phyloP scores from a whole-genome alignment of 306 rosid genomes.

The Cucumis cinereus region DNA sequence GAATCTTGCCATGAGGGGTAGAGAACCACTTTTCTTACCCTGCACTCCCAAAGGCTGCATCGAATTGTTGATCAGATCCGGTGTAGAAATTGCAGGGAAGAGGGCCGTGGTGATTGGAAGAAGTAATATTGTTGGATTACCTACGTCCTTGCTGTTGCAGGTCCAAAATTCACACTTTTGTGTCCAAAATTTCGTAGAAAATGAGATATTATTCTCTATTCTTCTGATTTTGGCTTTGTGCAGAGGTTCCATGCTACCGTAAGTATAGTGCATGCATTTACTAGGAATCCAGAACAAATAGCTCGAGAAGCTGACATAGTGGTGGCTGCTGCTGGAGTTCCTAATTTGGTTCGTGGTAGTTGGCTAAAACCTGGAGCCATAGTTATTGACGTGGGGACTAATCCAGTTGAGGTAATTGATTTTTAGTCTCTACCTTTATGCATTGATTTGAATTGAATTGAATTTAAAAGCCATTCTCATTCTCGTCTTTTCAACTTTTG shows the following conservation, averaged over 20 bases:
- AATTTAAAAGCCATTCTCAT: neutral
- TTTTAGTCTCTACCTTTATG: neutral
- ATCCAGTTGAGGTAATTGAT: constrained; percentile 62
- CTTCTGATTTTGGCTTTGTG: neutral
- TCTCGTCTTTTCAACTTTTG: neutral
- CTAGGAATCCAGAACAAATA: constrained; percentile 56
- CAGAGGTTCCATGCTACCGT: constrained; percentile 96
- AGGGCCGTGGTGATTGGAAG: constrained; percentile 82
- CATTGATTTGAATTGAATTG: no score
- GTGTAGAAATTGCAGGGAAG: constrained; percentile 66
- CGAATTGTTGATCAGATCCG: constrained; percentile 76
- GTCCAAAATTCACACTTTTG: constrained; percentile 16
- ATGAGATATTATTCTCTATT: neutral
- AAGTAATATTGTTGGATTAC: constrained; percentile 86
- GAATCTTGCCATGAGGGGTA: constrained; percentile 72
- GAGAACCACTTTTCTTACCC: constrained; percentile 79
- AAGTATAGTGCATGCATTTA: constrained; percentile 58
- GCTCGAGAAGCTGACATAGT: constrained; percentile 74
- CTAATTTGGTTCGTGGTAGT: constrained; percentile 72
- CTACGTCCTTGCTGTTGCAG: constrained; percentile 77
- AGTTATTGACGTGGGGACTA: constrained; percentile 79
- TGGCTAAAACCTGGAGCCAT: constrained; percentile 88
- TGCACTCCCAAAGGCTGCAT: constrained; percentile 91
- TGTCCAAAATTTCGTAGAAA: neutral
- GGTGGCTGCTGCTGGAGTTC: constrained; percentile 83